Evolutionary conservation across 768 basidiomycete species (phyloP).

Genomic region (Pleurotus tuber-regium): DNA sequence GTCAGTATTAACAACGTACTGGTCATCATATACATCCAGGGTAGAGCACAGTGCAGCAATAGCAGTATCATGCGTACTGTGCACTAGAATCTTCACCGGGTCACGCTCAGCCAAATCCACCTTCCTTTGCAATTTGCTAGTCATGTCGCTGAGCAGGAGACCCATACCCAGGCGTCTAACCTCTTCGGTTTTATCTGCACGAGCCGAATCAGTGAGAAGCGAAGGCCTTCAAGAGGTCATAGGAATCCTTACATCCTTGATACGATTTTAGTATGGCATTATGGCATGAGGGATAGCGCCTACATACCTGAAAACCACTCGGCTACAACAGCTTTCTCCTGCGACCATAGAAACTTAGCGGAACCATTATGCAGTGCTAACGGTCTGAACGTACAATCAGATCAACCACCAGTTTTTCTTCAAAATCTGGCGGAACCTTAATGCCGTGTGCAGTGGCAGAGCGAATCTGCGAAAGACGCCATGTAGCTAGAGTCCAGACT

Average conservation of each 20-base stretch:
- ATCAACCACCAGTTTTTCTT: constrained; percentile 57
- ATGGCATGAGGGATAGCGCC: not conserved
- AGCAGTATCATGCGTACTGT: constrained; percentile 71
- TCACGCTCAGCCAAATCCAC: constrained; percentile 40
- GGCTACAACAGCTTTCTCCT: constrained; percentile 72
- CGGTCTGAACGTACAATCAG: constrained; percentile 44
- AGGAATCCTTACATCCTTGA: too few relatives aligned
- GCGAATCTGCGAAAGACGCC: constrained; percentile 45
- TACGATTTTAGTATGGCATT: too few relatives aligned
- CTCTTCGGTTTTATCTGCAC: constrained; percentile 72
- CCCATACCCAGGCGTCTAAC: constrained; percentile 79
- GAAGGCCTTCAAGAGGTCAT: too few relatives aligned
- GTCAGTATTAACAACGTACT: constrained; percentile 32
- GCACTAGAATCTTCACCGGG: constrained; percentile 62
- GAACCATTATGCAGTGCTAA: not conserved
- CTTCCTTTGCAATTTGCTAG: constrained; percentile 62
- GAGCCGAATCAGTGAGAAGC: too few relatives aligned
- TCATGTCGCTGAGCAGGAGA: constrained; percentile 61
- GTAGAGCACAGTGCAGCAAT: constrained; percentile 63
- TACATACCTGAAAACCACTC: constrained; percentile 74
- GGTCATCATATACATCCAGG: constrained; percentile 71
- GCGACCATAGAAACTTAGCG: not conserved
- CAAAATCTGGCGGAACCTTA: constrained; percentile 67
- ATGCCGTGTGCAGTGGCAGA: constrained; percentile 73
- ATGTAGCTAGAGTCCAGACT: too few relatives aligned